Evolutionary conservation across 106 monocot genomes (phyloP).

Genomic region (Allium fistulosum): DNA sequence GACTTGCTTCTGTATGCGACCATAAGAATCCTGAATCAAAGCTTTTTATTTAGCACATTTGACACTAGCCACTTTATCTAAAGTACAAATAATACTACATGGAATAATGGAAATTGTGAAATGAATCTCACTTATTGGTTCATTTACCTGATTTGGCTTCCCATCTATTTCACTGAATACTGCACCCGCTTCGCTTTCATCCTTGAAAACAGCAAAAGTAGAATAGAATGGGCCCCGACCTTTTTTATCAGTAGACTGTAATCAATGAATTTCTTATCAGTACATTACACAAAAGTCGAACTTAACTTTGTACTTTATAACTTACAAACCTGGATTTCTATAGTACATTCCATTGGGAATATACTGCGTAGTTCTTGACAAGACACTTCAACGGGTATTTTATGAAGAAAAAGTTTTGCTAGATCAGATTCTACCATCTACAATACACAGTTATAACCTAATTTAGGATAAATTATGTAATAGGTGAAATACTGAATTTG

Average conservation of each 20-base stretch:
- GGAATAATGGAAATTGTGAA: not conserved
- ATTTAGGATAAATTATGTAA: no score
- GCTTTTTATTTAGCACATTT: not conserved
- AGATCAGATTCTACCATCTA: constrained; percentile 35
- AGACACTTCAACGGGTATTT: constrained; percentile 41
- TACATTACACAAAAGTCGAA: not conserved
- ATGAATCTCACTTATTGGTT: constrained; percentile 10
- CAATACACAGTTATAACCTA: not conserved
- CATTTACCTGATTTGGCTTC: not conserved
- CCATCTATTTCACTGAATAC: constrained; percentile 42
- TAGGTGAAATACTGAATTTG: no score
- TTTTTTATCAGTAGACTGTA: constrained; percentile 21
- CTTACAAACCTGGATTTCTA: constrained; percentile 35
- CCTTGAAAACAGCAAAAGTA: constrained; percentile 37
- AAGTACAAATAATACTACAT: no score
- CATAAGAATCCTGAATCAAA: not conserved
- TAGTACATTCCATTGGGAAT: constrained; percentile 24
- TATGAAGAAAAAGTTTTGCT: constrained; percentile 48
- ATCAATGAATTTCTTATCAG: not conserved
- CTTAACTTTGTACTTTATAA: no score
- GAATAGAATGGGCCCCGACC: constrained; percentile 34
- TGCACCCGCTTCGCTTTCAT: constrained; percentile 18
- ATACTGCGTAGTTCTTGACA: constrained; percentile 31
- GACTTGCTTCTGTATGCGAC: not conserved
- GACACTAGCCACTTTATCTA: not conserved